A percentile compares a stretch with the other conserved stretches of the same genome.
These are phyloP conservation scores for Fraxinus latifolia DNA, from an alignment of 305 asterid species.

Conservation along the genomic window DNA sequence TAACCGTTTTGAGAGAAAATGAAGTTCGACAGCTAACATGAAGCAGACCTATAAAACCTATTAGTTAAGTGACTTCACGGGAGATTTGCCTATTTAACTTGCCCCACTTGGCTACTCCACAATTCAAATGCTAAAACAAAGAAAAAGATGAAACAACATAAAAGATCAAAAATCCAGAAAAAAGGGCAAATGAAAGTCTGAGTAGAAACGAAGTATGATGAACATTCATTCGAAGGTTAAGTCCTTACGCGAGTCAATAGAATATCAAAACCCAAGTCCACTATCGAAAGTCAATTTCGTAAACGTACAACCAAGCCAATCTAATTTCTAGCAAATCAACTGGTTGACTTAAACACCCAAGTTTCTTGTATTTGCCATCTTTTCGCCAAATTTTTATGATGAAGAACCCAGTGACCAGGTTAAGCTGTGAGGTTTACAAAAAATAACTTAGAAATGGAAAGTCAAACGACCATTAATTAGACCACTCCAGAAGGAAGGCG, in stretches of 20 bases:
- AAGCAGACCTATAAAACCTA: not conserved
- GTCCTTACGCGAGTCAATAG: not conserved
- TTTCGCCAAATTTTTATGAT: slow-evolving; percentile 22
- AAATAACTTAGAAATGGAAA: not conserved
- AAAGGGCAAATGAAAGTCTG: not conserved
- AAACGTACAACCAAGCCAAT: slow-evolving; percentile 22
- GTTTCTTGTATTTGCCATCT: slow-evolving; percentile 6
- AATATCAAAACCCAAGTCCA: slow-evolving; percentile 4
- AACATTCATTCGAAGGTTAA: slow-evolving; percentile 6
- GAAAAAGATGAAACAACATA: not conserved
- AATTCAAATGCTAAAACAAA: not conserved
- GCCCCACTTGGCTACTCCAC: not conserved
- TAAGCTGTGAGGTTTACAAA: slow-evolving; percentile 1
- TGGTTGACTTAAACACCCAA: slow-evolving; percentile 11
- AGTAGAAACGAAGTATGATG: slow-evolving; percentile 2
- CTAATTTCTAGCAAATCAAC: slow-evolving; percentile 12
- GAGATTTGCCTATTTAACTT: not conserved
- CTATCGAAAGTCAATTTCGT: slow-evolving; percentile 24
- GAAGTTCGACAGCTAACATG: not conserved
- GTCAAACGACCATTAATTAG: slow-evolving; percentile 12
- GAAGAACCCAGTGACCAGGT: slow-evolving; percentile 18
- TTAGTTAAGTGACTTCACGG: not conserved
- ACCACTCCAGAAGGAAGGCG: slow-evolving; percentile 34
- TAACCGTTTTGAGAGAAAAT: not conserved
- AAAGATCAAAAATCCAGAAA: not conserved